phyloP scores from a whole-genome alignment of 2,329 filamentous ascomycete species.

The Aspergillus tubingensis region DNA sequence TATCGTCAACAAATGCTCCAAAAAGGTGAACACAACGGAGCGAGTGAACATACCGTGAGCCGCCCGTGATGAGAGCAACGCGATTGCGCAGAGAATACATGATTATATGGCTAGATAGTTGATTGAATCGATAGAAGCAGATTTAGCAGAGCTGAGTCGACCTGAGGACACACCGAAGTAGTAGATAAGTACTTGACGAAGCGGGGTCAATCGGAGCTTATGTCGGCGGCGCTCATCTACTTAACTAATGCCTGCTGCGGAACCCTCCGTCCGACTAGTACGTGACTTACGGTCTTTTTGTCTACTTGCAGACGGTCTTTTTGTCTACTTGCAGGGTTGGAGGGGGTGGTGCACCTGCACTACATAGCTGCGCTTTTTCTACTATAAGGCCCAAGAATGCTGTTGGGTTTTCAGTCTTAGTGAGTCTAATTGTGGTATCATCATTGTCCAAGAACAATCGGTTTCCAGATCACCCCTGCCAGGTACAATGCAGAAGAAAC shows the following conservation, averaged over 20 bases:
- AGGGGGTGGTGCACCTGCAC: too few species aligned
- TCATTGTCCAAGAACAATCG: too few species aligned
- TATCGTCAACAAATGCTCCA: too few species aligned
- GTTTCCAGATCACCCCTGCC: neutral
- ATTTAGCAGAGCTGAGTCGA: neutral
- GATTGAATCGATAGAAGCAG: too few species aligned
- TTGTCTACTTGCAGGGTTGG: neutral
- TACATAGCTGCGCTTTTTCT: too few species aligned
- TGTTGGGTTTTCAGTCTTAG: too few species aligned
- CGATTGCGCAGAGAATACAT: constrained; percentile 63
- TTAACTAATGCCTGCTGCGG: neutral
- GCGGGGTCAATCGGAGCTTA: neutral
- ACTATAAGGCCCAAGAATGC: too few species aligned
- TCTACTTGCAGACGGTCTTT: neutral
- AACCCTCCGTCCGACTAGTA: neutral
- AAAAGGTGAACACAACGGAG: too few species aligned
- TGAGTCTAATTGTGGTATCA: too few species aligned
- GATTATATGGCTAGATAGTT: constrained; percentile 44
- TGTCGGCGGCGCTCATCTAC: neutral
- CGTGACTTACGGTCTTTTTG: too few species aligned
- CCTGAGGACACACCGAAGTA: neutral
- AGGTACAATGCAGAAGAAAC: neutral
- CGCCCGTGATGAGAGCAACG: constrained; percentile 66
- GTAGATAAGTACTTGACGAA: neutral
- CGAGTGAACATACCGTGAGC: constrained; percentile 55